A percentile compares a stretch with the other conserved stretches of the same genome.
Evolutionary conservation across 306 rosid species (phyloP).

Genomic region (Cicer yamashitae): DNA sequence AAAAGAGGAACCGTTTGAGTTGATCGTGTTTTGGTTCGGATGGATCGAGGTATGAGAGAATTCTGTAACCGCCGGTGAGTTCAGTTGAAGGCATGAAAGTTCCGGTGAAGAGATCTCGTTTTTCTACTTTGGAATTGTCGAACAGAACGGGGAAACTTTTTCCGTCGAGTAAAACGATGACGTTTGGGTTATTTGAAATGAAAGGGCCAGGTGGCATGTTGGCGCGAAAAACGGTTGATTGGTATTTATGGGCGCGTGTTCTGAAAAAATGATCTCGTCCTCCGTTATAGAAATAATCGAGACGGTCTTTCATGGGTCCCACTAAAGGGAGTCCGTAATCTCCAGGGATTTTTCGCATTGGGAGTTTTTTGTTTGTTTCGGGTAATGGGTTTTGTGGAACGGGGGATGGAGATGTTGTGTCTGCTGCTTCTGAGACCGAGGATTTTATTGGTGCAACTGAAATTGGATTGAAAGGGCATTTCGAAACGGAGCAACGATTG

Average conservation of each 20-base stretch:
- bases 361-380: conserved; percentile 46
- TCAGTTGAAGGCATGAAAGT: conserved; percentile 82
- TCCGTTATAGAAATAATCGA: conserved; percentile 76
- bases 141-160: conserved; percentile 83
- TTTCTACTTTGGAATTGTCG: conserved; percentile 75
- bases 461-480: not conserved
- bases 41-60: conserved; percentile 91
- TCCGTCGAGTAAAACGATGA: conserved; percentile 80
- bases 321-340: conserved; percentile 72
- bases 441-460: conserved; percentile 44
- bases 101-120: conserved; percentile 79
- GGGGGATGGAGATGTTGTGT: not conserved
- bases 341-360: conserved; percentile 73
- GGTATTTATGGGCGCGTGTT: conserved; percentile 61
- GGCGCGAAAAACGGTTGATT: conserved; percentile 79
- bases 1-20: conserved; percentile 70
- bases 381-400: not conserved
- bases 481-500: not conserved
- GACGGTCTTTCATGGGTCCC: conserved; percentile 73
- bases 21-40: conserved; percentile 74
- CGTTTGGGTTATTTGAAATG: conserved; percentile 61
- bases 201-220: conserved; percentile 94
- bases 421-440: conserved; percentile 48
- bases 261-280: conserved; percentile 73
- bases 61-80: conserved; percentile 88